These are phyloP conservation scores for Ogataea salicorniae DNA, from an alignment of 805 yeast species.

Conservation along the genomic window DNA sequence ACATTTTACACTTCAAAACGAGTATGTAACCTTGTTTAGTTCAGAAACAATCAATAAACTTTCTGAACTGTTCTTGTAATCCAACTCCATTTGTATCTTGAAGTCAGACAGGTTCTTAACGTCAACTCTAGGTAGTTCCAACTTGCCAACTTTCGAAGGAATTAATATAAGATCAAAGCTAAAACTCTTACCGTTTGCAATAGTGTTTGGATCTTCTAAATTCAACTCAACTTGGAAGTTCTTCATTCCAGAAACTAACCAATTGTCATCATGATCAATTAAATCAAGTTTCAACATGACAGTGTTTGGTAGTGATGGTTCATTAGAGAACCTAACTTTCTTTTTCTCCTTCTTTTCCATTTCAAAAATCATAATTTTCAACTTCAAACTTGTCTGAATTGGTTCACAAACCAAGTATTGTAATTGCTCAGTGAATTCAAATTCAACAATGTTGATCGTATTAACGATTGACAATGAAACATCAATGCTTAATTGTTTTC, in stretches of 20 bases:
- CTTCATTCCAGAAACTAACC: constrained; percentile 77
- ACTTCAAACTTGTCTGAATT: constrained; percentile 37
- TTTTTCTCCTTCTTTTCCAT: constrained; percentile 20
- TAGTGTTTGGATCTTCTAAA: constrained; percentile 8
- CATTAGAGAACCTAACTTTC: constrained; percentile 26
- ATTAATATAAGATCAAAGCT: constrained; percentile 45
- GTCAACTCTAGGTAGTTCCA: constrained; percentile 59
- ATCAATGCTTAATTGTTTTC: constrained; percentile 34
- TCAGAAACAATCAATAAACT: constrained; percentile 69
- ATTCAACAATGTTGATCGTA: constrained; percentile 54
- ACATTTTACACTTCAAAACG: constrained; percentile 36
- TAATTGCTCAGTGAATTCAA: constrained; percentile 32
- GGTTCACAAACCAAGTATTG: constrained; percentile 62
- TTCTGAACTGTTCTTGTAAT: constrained; percentile 63
- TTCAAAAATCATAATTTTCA: constrained; percentile 28
- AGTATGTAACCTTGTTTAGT: constrained; percentile 52
- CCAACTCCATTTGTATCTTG: constrained; percentile 49
- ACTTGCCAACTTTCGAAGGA: constrained; percentile 73
- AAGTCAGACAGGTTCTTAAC: constrained; percentile 32
- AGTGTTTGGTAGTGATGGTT: constrained; percentile 12
- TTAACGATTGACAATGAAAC: constrained; percentile 62
- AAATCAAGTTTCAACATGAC: constrained; percentile 22
- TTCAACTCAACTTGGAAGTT: constrained; percentile 37
- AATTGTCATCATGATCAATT: constrained; percentile 45
- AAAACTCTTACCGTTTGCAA: constrained; percentile 8